Percentiles rank a stretch among this genome's conserved stretches.
phyloP scores from a whole-genome alignment of 2,329 filamentous ascomycete genomes.

The Botrytis paeoniae region DNA sequence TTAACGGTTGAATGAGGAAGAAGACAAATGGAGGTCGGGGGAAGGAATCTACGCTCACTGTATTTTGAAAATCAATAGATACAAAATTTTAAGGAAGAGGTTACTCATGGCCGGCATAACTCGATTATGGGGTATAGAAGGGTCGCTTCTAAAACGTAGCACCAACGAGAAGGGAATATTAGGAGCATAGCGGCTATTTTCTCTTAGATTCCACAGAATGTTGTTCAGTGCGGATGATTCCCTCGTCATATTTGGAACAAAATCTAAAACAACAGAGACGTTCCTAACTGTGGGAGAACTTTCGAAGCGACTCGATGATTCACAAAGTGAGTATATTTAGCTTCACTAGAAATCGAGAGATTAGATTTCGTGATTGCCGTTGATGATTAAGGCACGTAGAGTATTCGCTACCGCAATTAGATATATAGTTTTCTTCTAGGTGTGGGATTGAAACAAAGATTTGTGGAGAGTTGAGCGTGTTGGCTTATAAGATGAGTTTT shows the following conservation, averaged over 20 bases:
- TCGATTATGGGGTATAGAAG: not conserved
- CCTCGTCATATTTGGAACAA: not conserved
- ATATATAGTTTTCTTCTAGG: not conserved
- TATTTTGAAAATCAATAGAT: not conserved
- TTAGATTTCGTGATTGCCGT: not conserved
- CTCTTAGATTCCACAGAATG: not conserved
- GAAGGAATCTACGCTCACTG: not conserved
- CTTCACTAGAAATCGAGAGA: not conserved
- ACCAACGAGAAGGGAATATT: not conserved
- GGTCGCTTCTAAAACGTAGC: rapidly evolving
- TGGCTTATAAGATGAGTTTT: rapidly evolving
- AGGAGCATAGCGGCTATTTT: not conserved
- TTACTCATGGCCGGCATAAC: not conserved
- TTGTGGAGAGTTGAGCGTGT: no score
- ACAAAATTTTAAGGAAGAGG: not conserved
- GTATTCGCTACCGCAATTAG: rapidly evolving
- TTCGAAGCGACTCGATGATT: not conserved
- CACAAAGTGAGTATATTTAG: not conserved
- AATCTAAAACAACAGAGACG: not conserved
- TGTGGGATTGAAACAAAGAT: no score
- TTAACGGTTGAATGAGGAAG: not conserved
- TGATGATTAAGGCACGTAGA: no score
- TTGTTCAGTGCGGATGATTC: not conserved
- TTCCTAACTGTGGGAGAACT: not conserved
- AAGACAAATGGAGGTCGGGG: not conserved